Conservation (phyloP, 169 alveolate genomes). For the Toxoplasma gondii region DNA sequence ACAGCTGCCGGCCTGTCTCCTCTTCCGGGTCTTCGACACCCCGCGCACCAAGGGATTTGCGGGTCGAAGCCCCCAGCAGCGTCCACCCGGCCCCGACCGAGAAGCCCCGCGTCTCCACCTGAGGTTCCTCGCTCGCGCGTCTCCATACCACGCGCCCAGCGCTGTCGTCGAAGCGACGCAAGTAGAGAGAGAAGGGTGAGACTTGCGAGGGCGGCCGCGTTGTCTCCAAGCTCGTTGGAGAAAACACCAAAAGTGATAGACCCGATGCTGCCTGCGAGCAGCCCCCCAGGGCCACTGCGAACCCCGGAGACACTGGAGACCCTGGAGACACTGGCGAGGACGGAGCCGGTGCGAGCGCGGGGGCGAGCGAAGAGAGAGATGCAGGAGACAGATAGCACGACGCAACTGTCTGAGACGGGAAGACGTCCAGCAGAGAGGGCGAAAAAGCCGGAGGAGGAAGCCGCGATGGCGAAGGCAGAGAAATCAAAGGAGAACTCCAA, state of each 20-base stretch:
- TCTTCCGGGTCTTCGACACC: neutral
- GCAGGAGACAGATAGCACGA: neutral
- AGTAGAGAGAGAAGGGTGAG: neutral
- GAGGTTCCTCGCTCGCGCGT: neutral
- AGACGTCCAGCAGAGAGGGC: neutral
- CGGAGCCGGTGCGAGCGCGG: neutral
- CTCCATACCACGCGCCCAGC: neutral
- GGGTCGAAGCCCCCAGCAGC: neutral
- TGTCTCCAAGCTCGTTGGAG: neutral
- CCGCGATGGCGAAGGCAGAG: neutral
- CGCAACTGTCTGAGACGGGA: constrained; percentile 12
- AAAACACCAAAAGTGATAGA: neutral
- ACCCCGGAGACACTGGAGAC: neutral
- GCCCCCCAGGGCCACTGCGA: constrained; percentile 17
- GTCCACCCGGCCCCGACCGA: neutral
- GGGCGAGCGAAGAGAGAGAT: neutral
- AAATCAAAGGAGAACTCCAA: neutral
- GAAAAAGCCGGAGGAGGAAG: neutral
- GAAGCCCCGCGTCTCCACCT: neutral
- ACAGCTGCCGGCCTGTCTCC: constrained; percentile 20
- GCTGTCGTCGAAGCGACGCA: neutral
- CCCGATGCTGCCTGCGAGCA: constrained; percentile 14
- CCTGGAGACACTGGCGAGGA: neutral
- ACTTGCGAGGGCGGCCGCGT: neutral
- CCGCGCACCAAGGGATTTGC: neutral